These are phyloP conservation scores for Podospora fimiseda DNA, from an alignment of 495 filamentous ascomycete genomes.

Conservation along the genomic window DNA sequence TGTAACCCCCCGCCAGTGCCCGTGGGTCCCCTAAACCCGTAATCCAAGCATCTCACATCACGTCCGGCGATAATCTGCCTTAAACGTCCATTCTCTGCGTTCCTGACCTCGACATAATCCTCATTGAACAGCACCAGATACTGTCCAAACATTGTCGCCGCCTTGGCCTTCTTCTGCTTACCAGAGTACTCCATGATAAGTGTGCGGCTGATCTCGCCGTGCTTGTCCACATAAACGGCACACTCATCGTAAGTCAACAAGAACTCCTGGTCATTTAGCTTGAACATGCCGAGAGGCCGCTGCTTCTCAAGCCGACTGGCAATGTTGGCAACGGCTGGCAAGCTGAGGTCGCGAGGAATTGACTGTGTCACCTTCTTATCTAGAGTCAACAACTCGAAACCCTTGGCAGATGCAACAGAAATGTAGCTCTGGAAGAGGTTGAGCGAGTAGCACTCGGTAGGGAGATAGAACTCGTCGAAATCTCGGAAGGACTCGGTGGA, in stretches of 20 bases:
- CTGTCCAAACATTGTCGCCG: conserved; percentile 70
- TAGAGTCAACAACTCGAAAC: conserved; percentile 93
- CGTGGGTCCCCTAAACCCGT: conserved; percentile 59
- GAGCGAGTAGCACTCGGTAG: conserved; percentile 88
- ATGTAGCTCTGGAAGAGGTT: conserved; percentile 93
- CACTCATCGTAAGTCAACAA: conserved; percentile 91
- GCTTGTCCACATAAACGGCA: conserved; percentile 95
- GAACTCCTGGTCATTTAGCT: conserved; percentile 87
- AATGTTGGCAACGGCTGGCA: conserved; percentile 70
- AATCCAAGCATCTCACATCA: conserved; percentile 82
- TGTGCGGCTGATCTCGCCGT: conserved; percentile 84
- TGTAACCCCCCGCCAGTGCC: conserved; percentile 25
- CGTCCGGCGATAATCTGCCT: conserved; percentile 90
- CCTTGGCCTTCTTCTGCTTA: conserved; percentile 68
- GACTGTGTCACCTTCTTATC: conserved; percentile 93
- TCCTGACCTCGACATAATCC: conserved; percentile 91
- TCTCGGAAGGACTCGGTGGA: conserved; percentile 95
- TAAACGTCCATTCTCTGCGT: conserved; percentile 89
- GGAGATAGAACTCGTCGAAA: conserved; percentile 98
- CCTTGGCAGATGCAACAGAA: conserved; percentile 80
- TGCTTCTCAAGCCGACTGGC: conserved; percentile 72
- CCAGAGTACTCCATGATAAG: conserved; percentile 98
- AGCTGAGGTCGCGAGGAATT: conserved; percentile 71
- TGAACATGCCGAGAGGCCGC: conserved; percentile 91
- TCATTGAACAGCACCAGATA: conserved; percentile 78